Conservation (phyloP, 768 basidiomycete genomes). For the Pisolithus albus region DNA sequence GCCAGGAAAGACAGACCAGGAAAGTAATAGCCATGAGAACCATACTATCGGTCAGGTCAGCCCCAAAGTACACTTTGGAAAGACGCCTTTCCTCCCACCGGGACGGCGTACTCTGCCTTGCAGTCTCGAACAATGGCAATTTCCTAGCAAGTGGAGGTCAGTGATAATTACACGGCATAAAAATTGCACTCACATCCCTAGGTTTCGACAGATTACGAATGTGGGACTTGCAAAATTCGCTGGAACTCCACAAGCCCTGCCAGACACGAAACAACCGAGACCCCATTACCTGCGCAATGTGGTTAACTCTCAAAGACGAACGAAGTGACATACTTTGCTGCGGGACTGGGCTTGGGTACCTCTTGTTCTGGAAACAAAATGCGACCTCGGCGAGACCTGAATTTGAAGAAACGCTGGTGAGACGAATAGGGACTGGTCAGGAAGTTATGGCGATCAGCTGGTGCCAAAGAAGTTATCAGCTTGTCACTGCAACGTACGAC, state of each 20-base stretch:
- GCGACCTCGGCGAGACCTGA: neutral
- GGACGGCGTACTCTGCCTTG: conserved; percentile 3
- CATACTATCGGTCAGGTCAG: neutral
- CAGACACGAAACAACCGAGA: conserved; percentile 1
- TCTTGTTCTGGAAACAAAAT: conserved; percentile 2
- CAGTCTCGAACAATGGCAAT: neutral
- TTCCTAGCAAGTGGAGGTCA: conserved; percentile 5
- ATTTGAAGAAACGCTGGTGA: conserved; percentile 1
- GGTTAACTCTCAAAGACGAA: conserved; percentile 1
- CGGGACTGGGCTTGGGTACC: conserved; percentile 5
- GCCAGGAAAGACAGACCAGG: neutral
- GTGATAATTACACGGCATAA: neutral
- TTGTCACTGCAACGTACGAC: neutral
- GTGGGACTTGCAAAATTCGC: conserved; percentile 3
- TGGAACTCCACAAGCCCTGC: neutral
- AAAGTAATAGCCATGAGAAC: neutral
- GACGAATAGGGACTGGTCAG: conserved; percentile 1
- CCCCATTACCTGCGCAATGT: conserved; percentile 4
- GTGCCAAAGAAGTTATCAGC: neutral
- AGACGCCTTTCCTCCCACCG: conserved; percentile 1
- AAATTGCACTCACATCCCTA: neutral
- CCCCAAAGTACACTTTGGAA: neutral
- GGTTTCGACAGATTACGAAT: conserved; percentile 3
- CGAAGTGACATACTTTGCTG: neutral
- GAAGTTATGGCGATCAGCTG: conserved; percentile 7